phyloP scores from a whole-genome alignment of 768 basidiomycete genomes.

The Dioszegia aurantiaca region DNA sequence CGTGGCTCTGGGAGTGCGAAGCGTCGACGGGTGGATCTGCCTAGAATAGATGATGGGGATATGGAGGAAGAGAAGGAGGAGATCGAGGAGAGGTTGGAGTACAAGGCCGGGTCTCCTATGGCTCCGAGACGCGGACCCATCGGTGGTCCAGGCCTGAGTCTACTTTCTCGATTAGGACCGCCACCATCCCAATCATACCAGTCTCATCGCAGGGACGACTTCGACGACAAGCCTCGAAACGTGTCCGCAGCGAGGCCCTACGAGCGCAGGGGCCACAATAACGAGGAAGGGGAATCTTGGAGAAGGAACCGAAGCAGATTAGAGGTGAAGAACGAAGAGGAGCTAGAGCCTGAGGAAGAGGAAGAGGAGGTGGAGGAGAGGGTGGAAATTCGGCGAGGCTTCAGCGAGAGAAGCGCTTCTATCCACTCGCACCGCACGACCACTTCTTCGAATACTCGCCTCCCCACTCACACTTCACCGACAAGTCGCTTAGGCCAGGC shows the following conservation, averaged over 20 bases:
- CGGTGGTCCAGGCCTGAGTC: no score
- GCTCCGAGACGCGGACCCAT: background rate
- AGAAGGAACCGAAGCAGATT: background rate
- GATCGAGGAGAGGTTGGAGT: constrained; percentile 1
- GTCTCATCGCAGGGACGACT: no score
- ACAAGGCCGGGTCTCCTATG: background rate
- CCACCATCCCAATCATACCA: no score
- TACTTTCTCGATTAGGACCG: no score
- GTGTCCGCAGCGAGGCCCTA: background rate
- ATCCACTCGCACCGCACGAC: no score
- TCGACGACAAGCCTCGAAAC: no score
- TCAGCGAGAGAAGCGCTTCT: no score
- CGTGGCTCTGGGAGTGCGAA: background rate
- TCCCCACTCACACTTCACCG: background rate
- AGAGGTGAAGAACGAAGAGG: background rate
- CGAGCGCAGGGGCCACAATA: background rate
- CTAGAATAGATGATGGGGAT: background rate
- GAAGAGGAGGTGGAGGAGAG: background rate
- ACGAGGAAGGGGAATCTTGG: background rate
- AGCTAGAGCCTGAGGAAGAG: background rate
- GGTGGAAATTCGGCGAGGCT: no score
- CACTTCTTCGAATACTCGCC: background rate
- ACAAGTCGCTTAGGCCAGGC: background rate
- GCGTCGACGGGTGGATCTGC: background rate
- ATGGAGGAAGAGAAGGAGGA: constrained; percentile 2